A percentile compares a stretch with the other conserved stretches of the same genome.
Conservation (phyloP, 2,329 filamentous ascomycete species). For the Scytalidium lignicola region DNA sequence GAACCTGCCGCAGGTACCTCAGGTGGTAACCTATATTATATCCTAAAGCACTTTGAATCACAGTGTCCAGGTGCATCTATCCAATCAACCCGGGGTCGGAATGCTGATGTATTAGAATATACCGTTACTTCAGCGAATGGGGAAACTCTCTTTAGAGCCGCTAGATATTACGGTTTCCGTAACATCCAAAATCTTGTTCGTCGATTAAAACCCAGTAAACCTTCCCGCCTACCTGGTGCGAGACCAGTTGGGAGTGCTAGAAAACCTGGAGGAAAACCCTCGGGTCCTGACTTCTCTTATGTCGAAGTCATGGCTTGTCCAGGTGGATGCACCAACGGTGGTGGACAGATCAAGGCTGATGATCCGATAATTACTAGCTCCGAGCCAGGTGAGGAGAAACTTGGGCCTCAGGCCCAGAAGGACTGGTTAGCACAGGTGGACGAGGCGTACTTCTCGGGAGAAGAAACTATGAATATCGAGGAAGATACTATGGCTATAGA, state of each 20-base stretch:
- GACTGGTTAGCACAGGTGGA: constrained; percentile 78
- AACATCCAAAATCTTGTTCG: constrained; percentile 98
- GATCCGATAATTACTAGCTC: constrained; percentile 60
- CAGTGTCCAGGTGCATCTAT: constrained; percentile 69
- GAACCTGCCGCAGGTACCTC: constrained; percentile 66
- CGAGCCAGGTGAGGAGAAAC: constrained; percentile 45
- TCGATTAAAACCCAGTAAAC: constrained; percentile 75
- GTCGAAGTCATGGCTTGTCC: constrained; percentile 99
- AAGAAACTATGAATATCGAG: constrained; percentile 37
- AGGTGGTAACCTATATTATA: constrained; percentile 83
- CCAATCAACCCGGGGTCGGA: constrained; percentile 69
- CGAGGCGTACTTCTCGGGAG: constrained; percentile 82
- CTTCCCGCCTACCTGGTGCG: constrained; percentile 75
- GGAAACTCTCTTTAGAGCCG: constrained; percentile 66
- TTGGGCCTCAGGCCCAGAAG: constrained; percentile 75
- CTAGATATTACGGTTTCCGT: constrained; percentile 93
- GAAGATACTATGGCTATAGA: constrained; percentile 20
- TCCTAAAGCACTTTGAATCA: constrained; percentile 69
- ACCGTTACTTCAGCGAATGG: constrained; percentile 53
- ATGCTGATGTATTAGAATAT: constrained; percentile 88
- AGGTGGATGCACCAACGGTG: constrained; percentile 96
- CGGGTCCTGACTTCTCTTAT: constrained; percentile 71
- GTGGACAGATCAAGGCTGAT: constrained; percentile 88
- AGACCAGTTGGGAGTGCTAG: constrained; percentile 53
- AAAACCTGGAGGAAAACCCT: constrained; percentile 43